Evolutionary conservation across 2,329 filamentous ascomycete species (phyloP), one percentile per base, ranked within the genome.

Genomic region (Pseudogymnoascus pannorum): DNA sequence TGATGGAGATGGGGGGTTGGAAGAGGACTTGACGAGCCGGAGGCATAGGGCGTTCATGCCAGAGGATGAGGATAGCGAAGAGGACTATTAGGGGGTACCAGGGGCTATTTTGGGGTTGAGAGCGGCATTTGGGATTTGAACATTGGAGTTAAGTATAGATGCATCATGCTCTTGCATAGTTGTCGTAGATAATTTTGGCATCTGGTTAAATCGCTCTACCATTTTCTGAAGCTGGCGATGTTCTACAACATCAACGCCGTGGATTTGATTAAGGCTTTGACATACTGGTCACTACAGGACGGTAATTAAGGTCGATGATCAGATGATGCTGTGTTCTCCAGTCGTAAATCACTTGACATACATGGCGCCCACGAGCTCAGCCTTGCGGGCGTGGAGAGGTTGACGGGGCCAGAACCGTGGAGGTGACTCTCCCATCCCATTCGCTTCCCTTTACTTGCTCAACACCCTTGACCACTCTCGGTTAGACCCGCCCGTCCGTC

Each of bases 1-100:
- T 0, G 92, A 96, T 70, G 87, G 85, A 60, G 91, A 95, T 69
- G 92, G 92, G 2, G 92, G 93, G 0, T 78, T 97, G 20, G 92
- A 95, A 71, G 91, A 96, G 70, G 93, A 97, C 71, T 77, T 99
- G 64, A 88, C 90, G 1, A 88, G 85, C 62, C 81, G 91, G 63
- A 80, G 89, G 66, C 95, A 92, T 73, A 83, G 91, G 62, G 88
- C 90, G 1, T 79, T 95, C 22, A 74, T 92, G 62, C 85, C 88
- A 2, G 89, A 93, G 54, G 89, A 87, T 65, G 90, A 93, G 70
- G 89, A 92, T 24, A 64, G 62, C 35, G 64, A 65, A 36, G 60
- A 64, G 5, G 64, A 64, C n/a, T 61, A 61, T 18, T 64, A 60
- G 26, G 22, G 57, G 12, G n/a, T 14, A 11, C 1, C 16, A 16